Base-by-base conservation (phyloP, 108 stramenopile species). In the Discostella pseudostelligera region DNA sequence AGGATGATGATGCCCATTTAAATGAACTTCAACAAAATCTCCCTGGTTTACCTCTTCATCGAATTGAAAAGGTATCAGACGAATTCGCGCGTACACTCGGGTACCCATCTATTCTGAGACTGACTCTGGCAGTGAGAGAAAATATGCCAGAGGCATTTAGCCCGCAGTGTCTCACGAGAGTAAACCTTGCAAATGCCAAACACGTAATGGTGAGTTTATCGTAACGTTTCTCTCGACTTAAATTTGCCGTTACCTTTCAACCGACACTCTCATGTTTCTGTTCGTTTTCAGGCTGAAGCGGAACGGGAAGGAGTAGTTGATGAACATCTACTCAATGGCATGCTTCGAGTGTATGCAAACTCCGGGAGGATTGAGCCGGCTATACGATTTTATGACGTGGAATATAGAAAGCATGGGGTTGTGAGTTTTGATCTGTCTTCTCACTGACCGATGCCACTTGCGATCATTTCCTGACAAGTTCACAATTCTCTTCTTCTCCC, bases 131-230 rank as follows among this genome's bases (percentile, higher is more conserved):
- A 5, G 65, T 91, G 9, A 74, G 93, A 40, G 89, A 94, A 58
- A 83, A 76, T 24, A 89, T 94, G 86, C 93, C 93, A 0, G 89
- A 94, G 42, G 47, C 59, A 19, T 53, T 91, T 24, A 66, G 80
- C 11, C 68, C 67, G 0, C 78, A 75, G 22, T 87, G 87, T 69
- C 69, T 94, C 11, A 70, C 59, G 25, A 56, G 58, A 36, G 88
- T 80, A 48, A 91, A 89, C 56, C 62, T 62, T 20, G 59, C 61
- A 44, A 85, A 85, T 74, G 85, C 88, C 8, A 61, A 75, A 2
- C 77, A 78, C 69, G 81, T 86, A 0, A 70, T 86, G 69, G 37
- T 69, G 28, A 83, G 42, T 46, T 24, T 14, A 28, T 7, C 19
- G 43, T 3, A 14, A 56, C 20, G 25, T 16, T 11, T 2, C 32